Conservation (phyloP, 306 rosid genomes). For the Cercis canadensis region DNA sequence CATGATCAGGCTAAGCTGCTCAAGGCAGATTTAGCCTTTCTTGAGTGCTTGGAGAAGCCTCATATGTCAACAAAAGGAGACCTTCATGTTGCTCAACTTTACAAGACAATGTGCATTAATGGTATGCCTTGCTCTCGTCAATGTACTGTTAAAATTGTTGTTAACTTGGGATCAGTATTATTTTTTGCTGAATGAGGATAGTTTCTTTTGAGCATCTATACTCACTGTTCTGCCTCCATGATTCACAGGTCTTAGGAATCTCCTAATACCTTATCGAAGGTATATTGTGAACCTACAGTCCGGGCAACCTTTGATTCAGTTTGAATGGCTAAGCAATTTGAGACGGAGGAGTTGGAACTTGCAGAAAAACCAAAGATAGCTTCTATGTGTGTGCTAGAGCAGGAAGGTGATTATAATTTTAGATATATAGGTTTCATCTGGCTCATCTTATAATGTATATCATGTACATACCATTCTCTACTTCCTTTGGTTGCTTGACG, state of each 20-base stretch:
- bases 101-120: constrained; percentile 81
- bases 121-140: constrained; percentile 54
- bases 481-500: no score
- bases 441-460: background rate
- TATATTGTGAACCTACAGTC: constrained; percentile 60
- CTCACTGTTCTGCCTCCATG: constrained; percentile 31
- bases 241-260: constrained; percentile 74
- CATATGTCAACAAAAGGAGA: constrained; percentile 80
- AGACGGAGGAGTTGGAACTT: constrained; percentile 64
- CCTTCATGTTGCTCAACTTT: constrained; percentile 63
- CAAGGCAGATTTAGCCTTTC: constrained; percentile 88
- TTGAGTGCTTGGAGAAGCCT: constrained; percentile 86
- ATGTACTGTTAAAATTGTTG: background rate
- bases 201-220: constrained; percentile 14
- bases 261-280: constrained; percentile 81
- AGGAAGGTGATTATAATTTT: background rate
- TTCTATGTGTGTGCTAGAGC: constrained; percentile 16
- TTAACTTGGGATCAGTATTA: background rate
- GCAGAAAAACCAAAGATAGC: constrained; percentile 34
- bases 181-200: constrained; percentile 4
- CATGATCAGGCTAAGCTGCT: constrained; percentile 80
- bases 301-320: constrained; percentile 60
- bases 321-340: constrained; percentile 84
- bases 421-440: background rate
- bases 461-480: no score